Evolutionary conservation across 306 rosid species (phyloP).

Genomic region (Prunus dulcis): DNA sequence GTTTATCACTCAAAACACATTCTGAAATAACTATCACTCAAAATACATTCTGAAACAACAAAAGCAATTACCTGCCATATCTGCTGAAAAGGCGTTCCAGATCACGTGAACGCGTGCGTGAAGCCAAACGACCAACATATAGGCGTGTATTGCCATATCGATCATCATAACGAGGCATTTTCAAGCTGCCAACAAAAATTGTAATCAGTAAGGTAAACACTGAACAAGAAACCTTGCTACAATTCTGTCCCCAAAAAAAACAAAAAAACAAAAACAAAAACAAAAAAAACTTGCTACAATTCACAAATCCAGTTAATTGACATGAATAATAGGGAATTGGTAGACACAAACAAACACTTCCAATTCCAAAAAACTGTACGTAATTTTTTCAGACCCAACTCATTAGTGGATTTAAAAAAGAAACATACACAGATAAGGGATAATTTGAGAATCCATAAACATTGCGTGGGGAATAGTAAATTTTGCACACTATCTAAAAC

Average conservation of each 20-base stretch:
- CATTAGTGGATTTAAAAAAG: neutral
- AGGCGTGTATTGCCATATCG: conserved; percentile 65
- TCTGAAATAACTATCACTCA: neutral
- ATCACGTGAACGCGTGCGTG: conserved; percentile 68
- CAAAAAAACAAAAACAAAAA: neutral
- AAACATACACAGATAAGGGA: too few species aligned
- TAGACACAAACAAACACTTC: too few species aligned
- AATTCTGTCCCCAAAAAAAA: neutral
- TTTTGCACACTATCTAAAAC: neutral
- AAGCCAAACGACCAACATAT: conserved; percentile 71
- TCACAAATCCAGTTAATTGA: neutral
- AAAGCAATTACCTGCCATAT: conserved; percentile 59
- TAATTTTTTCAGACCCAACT: neutral
- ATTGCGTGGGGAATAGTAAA: neutral
- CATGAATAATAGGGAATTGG: neutral
- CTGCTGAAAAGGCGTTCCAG: conserved; percentile 60
- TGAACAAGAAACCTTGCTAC: neutral
- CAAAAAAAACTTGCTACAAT: neutral
- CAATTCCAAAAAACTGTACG: neutral
- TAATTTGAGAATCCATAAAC: neutral
- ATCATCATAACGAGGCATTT: conserved; percentile 82
- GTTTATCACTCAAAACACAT: neutral
- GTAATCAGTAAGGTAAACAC: neutral
- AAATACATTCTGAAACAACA: neutral
- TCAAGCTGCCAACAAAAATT: conserved; percentile 17